Percentiles rank a stretch among this genome's conserved stretches.
Conservation (phyloP, 139 green algal species). For the Asterochloris erici region DNA sequence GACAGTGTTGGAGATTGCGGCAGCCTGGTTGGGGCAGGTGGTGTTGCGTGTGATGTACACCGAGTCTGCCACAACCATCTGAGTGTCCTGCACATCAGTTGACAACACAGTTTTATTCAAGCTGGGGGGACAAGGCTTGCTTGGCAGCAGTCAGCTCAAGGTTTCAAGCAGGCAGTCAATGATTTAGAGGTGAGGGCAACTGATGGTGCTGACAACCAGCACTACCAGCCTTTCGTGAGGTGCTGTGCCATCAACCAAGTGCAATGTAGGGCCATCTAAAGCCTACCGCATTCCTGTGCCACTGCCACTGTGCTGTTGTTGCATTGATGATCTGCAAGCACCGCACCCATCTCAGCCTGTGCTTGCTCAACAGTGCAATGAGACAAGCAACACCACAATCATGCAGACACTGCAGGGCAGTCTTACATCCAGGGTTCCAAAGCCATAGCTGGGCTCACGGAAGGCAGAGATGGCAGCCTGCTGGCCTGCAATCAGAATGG, state of each 20-base stretch:
- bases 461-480: conserved; percentile 44
- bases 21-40: conserved; percentile 3
- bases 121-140: neutral
- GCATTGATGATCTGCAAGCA: conserved; percentile 28
- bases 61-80: neutral
- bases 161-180: neutral
- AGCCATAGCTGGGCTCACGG: conserved; percentile 61
- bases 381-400: no score
- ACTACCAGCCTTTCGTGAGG: neutral
- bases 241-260: neutral
- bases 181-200: neutral
- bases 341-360: no score
- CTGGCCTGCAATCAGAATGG: no score
- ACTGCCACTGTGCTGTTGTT: conserved; percentile 51
- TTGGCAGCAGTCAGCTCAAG: neutral
- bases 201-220: neutral
- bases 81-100: conserved; percentile 2
- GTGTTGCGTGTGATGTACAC: conserved; percentile 12
- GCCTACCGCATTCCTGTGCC: conserved; percentile 52
- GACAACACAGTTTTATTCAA: neutral
- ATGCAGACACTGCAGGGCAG: no score
- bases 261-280: neutral
- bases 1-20: neutral
- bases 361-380: no score
- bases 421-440: conserved; percentile 42